phyloP scores from a whole-genome alignment of 2,329 filamentous ascomycete genomes.

The Penicillium glabrum region DNA sequence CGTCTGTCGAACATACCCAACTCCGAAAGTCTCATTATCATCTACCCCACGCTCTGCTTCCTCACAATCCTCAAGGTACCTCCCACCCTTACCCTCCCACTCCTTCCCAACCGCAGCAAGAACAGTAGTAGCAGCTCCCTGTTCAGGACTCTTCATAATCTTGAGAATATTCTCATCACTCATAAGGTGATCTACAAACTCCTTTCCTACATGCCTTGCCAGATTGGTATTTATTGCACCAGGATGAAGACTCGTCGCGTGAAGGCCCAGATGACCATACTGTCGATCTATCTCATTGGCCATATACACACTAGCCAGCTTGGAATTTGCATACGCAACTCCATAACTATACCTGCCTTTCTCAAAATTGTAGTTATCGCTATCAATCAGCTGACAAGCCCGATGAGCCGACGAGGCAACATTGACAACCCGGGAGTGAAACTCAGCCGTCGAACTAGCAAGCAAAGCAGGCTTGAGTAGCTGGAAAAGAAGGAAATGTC shows the following conservation, averaged over 20 bases:
- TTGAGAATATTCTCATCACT: neutral
- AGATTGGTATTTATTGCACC: constrained; percentile 28
- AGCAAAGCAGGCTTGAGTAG: constrained; percentile 42
- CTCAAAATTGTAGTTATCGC: constrained; percentile 43
- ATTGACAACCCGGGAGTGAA: constrained; percentile 50
- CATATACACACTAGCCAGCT: constrained; percentile 53
- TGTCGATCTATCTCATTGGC: constrained; percentile 53
- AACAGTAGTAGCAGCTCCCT: constrained; percentile 42
- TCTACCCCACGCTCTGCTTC: constrained; percentile 6
- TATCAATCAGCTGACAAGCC: constrained; percentile 23
- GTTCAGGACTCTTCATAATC: constrained; percentile 15
- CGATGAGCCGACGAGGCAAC: constrained; percentile 49
- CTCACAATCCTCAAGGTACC: constrained; percentile 31
- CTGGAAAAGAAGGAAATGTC: constrained; percentile 55
- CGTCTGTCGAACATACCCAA: constrained; percentile 6
- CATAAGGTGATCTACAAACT: neutral
- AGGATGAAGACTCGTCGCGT: constrained; percentile 48
- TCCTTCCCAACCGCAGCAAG: constrained; percentile 33
- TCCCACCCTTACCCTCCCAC: constrained; percentile 32
- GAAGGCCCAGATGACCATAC: constrained; percentile 46
- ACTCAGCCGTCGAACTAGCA: constrained; percentile 29
- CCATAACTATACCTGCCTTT: constrained; percentile 3
- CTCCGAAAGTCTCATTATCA: neutral
- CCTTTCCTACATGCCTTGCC: neutral
- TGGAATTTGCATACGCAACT: constrained; percentile 49